phyloP scores from a whole-genome alignment of 2,329 filamentous ascomycete genomes.

The Ramularia endophylla region DNA sequence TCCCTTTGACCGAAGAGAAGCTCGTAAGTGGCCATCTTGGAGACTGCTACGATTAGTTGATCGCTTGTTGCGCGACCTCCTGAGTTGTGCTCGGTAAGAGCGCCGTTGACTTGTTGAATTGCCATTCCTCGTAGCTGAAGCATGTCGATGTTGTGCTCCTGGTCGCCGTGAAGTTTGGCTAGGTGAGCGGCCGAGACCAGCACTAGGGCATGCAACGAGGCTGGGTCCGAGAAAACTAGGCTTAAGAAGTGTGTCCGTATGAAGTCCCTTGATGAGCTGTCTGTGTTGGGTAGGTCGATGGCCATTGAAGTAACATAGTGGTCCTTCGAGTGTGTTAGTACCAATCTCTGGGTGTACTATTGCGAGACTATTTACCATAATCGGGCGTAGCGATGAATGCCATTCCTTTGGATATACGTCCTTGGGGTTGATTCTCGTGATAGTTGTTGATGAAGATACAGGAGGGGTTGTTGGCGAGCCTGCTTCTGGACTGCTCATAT shows the following conservation, averaged over 20 bases:
- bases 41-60: slow-evolving; percentile 43
- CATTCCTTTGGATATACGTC: slow-evolving; percentile 35
- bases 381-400: slow-evolving; percentile 31
- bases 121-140: slow-evolving; percentile 42
- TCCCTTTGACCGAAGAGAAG: slow-evolving; percentile 43
- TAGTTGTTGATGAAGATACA: slow-evolving; percentile 11
- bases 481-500: slow-evolving; percentile 23
- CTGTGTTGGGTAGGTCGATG: slow-evolving; percentile 39
- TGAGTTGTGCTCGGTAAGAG: slow-evolving; percentile 27
- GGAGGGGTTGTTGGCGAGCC: slow-evolving; percentile 14
- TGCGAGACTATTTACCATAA: slow-evolving; percentile 20
- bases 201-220: slow-evolving; percentile 38
- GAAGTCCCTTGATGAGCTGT: slow-evolving; percentile 30
- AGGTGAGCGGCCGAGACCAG: slow-evolving; percentile 40
- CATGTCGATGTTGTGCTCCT: slow-evolving; percentile 32
- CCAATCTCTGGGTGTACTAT: not conserved
- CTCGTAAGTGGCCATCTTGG: slow-evolving; percentile 49
- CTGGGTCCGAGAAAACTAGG: slow-evolving; percentile 36
- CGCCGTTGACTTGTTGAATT: slow-evolving; percentile 39
- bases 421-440: slow-evolving; percentile 22
- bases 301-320: slow-evolving; percentile 33
- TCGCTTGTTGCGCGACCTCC: slow-evolving; percentile 32
- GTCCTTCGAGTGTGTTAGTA: slow-evolving; percentile 19
- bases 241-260: slow-evolving; percentile 38
- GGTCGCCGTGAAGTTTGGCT: slow-evolving; percentile 27